Conservation (phyloP, 192 early-diverging fungal genomes). For the Linnemannia exigua region DNA sequence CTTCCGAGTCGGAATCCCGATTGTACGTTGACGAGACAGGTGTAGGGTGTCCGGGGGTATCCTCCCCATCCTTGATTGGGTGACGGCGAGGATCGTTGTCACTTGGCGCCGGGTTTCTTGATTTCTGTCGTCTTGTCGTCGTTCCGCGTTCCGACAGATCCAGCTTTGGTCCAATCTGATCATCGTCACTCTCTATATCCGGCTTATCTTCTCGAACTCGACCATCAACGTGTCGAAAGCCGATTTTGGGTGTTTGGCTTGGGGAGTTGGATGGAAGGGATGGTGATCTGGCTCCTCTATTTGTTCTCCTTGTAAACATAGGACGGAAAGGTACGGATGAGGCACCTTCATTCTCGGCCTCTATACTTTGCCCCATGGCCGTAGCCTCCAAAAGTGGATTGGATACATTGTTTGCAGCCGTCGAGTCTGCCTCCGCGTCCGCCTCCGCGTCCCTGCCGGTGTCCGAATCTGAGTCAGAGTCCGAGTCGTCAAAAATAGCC, state of each 20-base stretch:
- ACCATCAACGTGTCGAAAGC: not conserved
- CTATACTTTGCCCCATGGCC: not conserved
- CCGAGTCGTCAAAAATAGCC: conserved; percentile 79
- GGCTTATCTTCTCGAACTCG: not conserved
- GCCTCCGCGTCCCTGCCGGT: conserved; percentile 61
- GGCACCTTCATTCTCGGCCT: not conserved
- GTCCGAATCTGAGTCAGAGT: conserved; percentile 74
- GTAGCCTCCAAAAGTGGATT: not conserved
- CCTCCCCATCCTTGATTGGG: not conserved
- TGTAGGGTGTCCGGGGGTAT: not conserved
- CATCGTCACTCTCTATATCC: not conserved
- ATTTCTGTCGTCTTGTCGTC: not conserved
- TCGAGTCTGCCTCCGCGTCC: no score
- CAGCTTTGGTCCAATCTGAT: not conserved
- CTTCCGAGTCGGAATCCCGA: not conserved
- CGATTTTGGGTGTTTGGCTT: not conserved
- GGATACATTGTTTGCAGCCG: not conserved
- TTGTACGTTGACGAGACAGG: not conserved
- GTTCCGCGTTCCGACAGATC: not conserved
- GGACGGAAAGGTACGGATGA: not conserved
- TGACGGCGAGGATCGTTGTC: not conserved
- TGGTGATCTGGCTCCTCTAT: not conserved
- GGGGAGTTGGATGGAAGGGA: not conserved
- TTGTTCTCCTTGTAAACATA: not conserved
- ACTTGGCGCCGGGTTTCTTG: no score